A percentile compares a stretch with the other conserved stretches of the same genome.
Conservation (phyloP, 768 basidiomycete species). For the Leccinum variicolor region DNA sequence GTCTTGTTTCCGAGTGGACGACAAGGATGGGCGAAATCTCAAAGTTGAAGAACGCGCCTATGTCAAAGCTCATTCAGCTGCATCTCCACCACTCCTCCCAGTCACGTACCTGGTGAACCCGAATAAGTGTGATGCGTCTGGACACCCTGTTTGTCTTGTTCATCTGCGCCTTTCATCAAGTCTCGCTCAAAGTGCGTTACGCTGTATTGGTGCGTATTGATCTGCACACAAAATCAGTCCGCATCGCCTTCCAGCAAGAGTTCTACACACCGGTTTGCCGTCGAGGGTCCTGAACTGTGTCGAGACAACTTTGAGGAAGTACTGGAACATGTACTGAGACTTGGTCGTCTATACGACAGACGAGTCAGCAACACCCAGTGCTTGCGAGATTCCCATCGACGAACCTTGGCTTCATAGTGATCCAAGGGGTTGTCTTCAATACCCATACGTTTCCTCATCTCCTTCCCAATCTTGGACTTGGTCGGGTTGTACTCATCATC, state of each 20-base stretch:
- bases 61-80: not conserved
- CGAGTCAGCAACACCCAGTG: slow-evolving; percentile 2
- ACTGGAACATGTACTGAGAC: slow-evolving; percentile 94
- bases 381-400: slow-evolving; percentile 15
- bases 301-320: slow-evolving; percentile 98
- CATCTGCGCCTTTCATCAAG: slow-evolving; percentile 57
- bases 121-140: slow-evolving; percentile 69
- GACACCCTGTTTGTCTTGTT: slow-evolving; percentile 59
- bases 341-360: slow-evolving; percentile 55
- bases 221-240: slow-evolving; percentile 35
- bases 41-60: slow-evolving; percentile 86
- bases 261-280: slow-evolving; percentile 54
- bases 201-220: slow-evolving; percentile 93
- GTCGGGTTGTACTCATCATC: slow-evolving; percentile 77
- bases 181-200: slow-evolving; percentile 96
- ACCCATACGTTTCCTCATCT: slow-evolving; percentile 70
- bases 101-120: slow-evolving; percentile 61
- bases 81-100: not conserved
- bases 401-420: slow-evolving; percentile 52
- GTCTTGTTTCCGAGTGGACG: slow-evolving; percentile 84
- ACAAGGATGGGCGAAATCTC: slow-evolving; percentile 97
- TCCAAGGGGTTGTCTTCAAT: slow-evolving; percentile 78
- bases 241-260: not conserved
- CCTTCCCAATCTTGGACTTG: slow-evolving; percentile 58
- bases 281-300: slow-evolving; percentile 89